Evolutionary conservation across 2,329 filamentous ascomycete species (phyloP).

Genomic region (Talaromyces sp.): DNA sequence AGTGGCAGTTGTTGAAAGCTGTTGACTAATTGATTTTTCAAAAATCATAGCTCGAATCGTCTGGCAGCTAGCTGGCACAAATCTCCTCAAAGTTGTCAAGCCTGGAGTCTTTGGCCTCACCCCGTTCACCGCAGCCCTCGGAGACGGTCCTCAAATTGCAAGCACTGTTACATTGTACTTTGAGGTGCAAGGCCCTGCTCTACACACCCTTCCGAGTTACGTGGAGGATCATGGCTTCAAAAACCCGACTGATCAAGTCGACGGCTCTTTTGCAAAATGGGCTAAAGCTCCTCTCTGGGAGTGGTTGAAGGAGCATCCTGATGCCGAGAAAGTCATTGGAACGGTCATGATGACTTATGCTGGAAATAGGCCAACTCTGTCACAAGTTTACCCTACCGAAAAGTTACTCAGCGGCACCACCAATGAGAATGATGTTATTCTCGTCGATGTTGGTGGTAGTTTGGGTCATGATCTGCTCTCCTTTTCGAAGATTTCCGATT

Average conservation of each 20-base stretch:
- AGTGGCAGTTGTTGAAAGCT: no score
- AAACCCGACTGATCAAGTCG: slow-evolving; percentile 8
- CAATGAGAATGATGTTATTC: not conserved
- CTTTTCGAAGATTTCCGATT: slow-evolving; percentile 34
- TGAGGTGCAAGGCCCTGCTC: not conserved
- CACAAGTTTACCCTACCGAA: slow-evolving; percentile 4
- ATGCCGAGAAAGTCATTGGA: slow-evolving; percentile 7
- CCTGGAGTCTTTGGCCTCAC: slow-evolving; percentile 13
- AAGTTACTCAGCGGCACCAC: not conserved
- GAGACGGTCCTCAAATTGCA: slow-evolving; percentile 1
- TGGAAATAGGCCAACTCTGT: slow-evolving; percentile 3
- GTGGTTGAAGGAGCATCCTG: slow-evolving; percentile 7
- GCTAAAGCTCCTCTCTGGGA: slow-evolving; percentile 11
- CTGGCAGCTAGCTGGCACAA: slow-evolving; percentile 7
- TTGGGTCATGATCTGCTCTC: slow-evolving; percentile 7
- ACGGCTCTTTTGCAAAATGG: slow-evolving; percentile 9
- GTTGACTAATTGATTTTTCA: no score
- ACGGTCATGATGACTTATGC: slow-evolving; percentile 14
- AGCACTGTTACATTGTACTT: slow-evolving; percentile 8
- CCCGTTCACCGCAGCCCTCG: slow-evolving; percentile 7
- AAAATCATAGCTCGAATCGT: not conserved
- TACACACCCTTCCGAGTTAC: slow-evolving; percentile 5
- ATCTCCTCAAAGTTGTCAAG: slow-evolving; percentile 6
- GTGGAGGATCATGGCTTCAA: slow-evolving; percentile 2
- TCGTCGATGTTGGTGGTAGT: slow-evolving; percentile 25